A percentile compares a stretch with the other conserved stretches of the same genome.
phyloP scores from a whole-genome alignment of 2,329 filamentous ascomycete species.

The Pseudogymnoascus sp. region DNA sequence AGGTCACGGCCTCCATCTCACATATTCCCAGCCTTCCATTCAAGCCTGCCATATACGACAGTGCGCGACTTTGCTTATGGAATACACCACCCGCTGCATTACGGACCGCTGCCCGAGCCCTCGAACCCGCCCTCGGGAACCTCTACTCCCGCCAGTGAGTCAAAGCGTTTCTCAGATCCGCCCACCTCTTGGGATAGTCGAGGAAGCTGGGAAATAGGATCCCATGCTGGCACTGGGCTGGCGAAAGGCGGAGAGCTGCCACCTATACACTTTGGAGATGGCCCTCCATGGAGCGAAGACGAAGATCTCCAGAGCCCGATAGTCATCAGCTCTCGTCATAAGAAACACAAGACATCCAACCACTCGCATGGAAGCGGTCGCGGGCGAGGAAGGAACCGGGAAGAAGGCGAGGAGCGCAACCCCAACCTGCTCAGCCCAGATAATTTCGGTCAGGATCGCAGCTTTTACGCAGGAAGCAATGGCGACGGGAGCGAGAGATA shows the following conservation, averaged over 20 bases:
- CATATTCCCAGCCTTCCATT: constrained; percentile 75
- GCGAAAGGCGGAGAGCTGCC: constrained; percentile 65
- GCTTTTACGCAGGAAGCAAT: constrained; percentile 59
- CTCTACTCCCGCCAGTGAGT: constrained; percentile 79
- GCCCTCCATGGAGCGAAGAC: constrained; percentile 90
- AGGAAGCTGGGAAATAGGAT: constrained; percentile 47
- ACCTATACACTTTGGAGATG: constrained; percentile 77
- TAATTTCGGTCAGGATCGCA: constrained; percentile 53
- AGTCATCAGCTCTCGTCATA: constrained; percentile 75
- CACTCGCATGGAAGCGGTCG: constrained; percentile 36
- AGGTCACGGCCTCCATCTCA: constrained; percentile 76
- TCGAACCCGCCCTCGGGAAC: constrained; percentile 65
- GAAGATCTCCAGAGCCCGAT: constrained; percentile 87
- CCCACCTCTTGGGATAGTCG: constrained; percentile 67
- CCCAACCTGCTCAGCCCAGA: constrained; percentile 40
- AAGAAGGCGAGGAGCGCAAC: constrained; percentile 36
- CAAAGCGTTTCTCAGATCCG: constrained; percentile 72
- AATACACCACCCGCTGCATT: constrained; percentile 75
- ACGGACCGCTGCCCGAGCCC: constrained; percentile 76
- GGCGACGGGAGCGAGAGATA: constrained; percentile 68
- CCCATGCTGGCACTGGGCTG: constrained; percentile 37
- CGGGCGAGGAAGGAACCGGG: constrained; percentile 39
- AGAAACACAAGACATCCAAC: constrained; percentile 71
- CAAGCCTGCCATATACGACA: constrained; percentile 77
- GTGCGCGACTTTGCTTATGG: constrained; percentile 97